phyloP scores from a whole-genome alignment of 495 filamentous ascomycete genomes.

The Podospora australis region DNA sequence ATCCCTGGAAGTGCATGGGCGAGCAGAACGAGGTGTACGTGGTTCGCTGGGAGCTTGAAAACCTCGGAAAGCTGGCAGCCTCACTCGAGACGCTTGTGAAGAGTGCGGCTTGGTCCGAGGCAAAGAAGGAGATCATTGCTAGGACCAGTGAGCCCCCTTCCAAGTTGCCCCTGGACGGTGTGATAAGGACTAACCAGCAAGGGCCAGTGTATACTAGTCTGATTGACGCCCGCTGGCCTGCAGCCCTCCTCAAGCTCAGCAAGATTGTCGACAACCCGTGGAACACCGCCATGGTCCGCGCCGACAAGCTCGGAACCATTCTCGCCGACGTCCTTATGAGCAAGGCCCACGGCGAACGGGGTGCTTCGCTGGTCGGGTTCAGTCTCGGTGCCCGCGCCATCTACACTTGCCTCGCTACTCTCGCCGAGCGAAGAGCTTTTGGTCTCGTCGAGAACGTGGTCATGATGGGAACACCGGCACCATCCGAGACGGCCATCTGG shows the following conservation, averaged over 20 bases:
- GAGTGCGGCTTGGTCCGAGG: conserved; percentile 68
- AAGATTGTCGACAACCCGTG: conserved; percentile 87
- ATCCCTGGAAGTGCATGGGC: conserved; percentile 71
- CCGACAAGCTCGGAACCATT: conserved; percentile 80
- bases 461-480: conserved; percentile 75
- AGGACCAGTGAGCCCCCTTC: conserved; percentile 32
- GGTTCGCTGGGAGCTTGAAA: conserved; percentile 75
- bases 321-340: conserved; percentile 86
- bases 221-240: conserved; percentile 65
- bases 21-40: conserved; percentile 70
- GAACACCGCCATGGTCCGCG: conserved; percentile 68
- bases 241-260: conserved; percentile 69
- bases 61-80: conserved; percentile 69
- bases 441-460: conserved; percentile 81
- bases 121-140: conserved; percentile 65
- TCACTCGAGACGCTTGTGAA: conserved; percentile 67
- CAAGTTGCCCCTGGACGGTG: conserved; percentile 2
- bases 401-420: conserved; percentile 67
- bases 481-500: conserved; percentile 49
- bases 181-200: conserved; percentile 36
- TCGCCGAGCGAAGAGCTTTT: conserved; percentile 74
- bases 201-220: conserved; percentile 61
- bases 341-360: conserved; percentile 80
- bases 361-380: conserved; percentile 83
- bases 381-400: conserved; percentile 87